Base-by-base conservation (phyloP, 139 green algal species). In the Spirogloea muscicola region DNA sequence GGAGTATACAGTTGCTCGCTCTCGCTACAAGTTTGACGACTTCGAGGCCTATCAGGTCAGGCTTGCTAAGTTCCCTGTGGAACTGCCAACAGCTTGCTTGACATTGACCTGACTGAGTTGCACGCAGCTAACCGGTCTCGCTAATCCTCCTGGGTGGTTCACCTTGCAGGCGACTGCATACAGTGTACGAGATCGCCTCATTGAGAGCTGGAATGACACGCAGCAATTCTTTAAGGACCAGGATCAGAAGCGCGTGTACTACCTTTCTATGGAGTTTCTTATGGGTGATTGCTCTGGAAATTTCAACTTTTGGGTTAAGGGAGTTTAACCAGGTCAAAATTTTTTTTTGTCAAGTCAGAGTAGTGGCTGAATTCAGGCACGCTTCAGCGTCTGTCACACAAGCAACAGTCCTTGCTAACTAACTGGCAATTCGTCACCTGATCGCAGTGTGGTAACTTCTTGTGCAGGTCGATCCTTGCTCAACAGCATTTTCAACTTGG, bases 181-280 rank as follows among this genome's bases (percentile, higher is more conserved):
- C 68, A 89, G 74, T 39, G 84, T 98, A 58, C 82, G 94, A 3
- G 94, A 98, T 84, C 81, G 94, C 25, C 87, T 98, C 36, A 98
- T 98, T 51, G 94, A 98, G 88, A 85, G 84, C 57, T 98, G 94
- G 94, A 98, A 98, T 76, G 94, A 98, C 86, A 98, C 94, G 0
- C 89, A 97, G 85, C 89, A 89, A 18, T 93, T 92, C 83, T 94
- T 97, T 85, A 94, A 87, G 78, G 87, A 96, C 71, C 58, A 88
- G 65, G 89, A 96, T 82, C 90, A 90, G 42, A 97, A 96, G 86
- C 82, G 87, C 29, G 92, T 98, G 36, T 99, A 99, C 87, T 99
- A 99, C 86, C 82, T 99, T 71, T 96, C 89, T 46, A 86, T 92
- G 90, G 88, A 95, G 87, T 99, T 98, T 80, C 86, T 99, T 10